Percentiles rank a stretch among this genome's conserved stretches.
These are phyloP conservation scores for Xeromyces bisporus DNA, from an alignment of 495 filamentous ascomycete genomes.

Conservation along the genomic window DNA sequence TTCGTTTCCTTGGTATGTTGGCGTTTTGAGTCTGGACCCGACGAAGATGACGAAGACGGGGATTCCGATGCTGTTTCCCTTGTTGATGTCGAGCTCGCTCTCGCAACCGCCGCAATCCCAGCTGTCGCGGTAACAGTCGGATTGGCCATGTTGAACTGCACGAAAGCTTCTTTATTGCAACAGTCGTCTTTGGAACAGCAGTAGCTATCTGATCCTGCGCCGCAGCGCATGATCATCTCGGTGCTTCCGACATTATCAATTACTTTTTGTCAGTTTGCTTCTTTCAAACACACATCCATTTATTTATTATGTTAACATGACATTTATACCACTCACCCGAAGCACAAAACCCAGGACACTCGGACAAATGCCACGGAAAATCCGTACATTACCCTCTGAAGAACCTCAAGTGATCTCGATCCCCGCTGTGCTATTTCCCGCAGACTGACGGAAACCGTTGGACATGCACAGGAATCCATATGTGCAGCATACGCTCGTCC, in stretches of 20 bases:
- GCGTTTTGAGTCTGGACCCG: no score
- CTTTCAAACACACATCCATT: no score
- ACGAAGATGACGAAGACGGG: neutral
- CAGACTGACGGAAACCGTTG: neutral
- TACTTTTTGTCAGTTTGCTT: no score
- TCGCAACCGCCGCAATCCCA: neutral
- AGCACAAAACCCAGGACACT: constrained; percentile 1
- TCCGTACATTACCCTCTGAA: constrained; percentile 2
- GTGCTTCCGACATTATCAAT: neutral
- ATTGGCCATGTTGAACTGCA: neutral
- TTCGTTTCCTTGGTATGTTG: neutral
- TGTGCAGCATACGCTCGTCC: constrained; percentile 1
- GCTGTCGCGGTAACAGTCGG: constrained; percentile 1
- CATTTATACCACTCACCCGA: constrained; percentile 1
- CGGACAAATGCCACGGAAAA: neutral
- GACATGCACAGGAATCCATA: constrained; percentile 3
- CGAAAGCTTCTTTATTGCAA: neutral
- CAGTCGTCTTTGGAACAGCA: constrained; percentile 2
- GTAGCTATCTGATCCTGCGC: neutral
- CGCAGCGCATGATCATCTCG: constrained; percentile 4
- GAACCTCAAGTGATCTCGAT: constrained; percentile 1
- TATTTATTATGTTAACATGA: no score
- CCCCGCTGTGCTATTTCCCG: neutral
- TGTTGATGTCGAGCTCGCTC: neutral
- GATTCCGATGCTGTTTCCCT: neutral